Evolutionary conservation across 1,139 yeast species (phyloP).

Genomic region (Hyphopichia buzzinii): DNA sequence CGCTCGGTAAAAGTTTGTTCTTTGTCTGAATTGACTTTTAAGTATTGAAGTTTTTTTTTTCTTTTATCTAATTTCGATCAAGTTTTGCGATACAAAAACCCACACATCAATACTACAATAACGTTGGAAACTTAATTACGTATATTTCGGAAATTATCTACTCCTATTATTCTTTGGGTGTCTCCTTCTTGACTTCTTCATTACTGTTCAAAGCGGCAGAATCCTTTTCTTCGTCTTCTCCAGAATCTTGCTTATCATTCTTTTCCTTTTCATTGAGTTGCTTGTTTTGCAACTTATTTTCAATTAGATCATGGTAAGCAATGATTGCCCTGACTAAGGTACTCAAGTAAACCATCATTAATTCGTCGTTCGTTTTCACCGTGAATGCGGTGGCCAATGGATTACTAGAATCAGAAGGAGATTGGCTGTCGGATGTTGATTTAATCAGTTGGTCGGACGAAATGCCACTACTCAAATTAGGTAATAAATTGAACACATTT

Average conservation of each 20-base stretch:
- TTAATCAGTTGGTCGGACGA: conserved; percentile 9
- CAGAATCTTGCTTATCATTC: conserved; percentile 1
- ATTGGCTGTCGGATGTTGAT: conserved; percentile 12
- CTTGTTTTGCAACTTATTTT: conserved; percentile 86
- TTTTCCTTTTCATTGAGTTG: conserved; percentile 42
- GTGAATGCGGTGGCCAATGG: conserved; percentile 80
- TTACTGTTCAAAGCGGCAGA: conserved; percentile 4
- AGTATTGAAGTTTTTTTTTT: neutral
- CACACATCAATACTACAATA: too few relatives aligned
- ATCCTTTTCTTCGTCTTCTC: conserved; percentile 4
- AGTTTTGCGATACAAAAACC: too few relatives aligned
- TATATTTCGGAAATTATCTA: too few relatives aligned
- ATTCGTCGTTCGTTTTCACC: conserved; percentile 89
- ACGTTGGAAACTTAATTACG: too few relatives aligned
- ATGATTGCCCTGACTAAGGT: conserved; percentile 90
- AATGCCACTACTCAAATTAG: conserved; percentile 59
- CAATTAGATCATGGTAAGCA: conserved; percentile 95
- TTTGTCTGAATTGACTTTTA: neutral
- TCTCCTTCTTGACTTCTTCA: conserved; percentile 10
- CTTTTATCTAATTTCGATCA: too few relatives aligned
- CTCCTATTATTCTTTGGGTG: conserved; percentile 8
- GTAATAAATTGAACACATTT: conserved; percentile 89
- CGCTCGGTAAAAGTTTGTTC: too few relatives aligned
- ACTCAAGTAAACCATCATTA: conserved; percentile 89
- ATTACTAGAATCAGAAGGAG: conserved; percentile 25